Conservation (phyloP, 306 rosid genomes). For the Luffa aegyptiaca region DNA sequence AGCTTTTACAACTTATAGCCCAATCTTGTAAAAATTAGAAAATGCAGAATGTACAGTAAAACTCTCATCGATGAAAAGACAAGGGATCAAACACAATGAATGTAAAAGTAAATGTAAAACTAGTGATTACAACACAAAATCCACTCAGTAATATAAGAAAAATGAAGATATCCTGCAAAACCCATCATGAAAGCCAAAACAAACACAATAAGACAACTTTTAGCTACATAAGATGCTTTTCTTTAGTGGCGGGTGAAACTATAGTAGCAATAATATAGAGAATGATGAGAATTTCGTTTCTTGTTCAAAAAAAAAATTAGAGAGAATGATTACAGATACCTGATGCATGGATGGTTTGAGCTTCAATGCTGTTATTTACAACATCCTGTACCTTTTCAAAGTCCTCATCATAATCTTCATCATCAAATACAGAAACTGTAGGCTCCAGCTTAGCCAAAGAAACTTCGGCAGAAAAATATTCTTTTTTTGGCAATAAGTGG, state of each 20-base stretch:
- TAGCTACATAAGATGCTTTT: neutral
- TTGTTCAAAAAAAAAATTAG: neutral
- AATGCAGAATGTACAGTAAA: neutral
- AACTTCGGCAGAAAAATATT: slow-evolving; percentile 46
- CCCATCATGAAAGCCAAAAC: neutral
- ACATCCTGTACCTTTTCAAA: slow-evolving; percentile 53
- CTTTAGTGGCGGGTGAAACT: neutral
- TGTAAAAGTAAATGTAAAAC: neutral
- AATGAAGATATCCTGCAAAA: neutral
- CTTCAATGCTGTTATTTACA: slow-evolving; percentile 32
- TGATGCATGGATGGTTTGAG: slow-evolving; percentile 25
- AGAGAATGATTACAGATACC: slow-evolving; percentile 26
- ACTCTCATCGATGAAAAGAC: neutral
- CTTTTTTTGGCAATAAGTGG: slow-evolving; percentile 67
- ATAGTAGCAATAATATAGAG: neutral
- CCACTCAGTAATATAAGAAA: neutral
- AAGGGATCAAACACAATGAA: neutral
- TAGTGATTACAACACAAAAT: neutral
- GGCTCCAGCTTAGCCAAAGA: slow-evolving; percentile 48
- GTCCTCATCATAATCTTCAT: slow-evolving; percentile 91
- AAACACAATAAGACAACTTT: neutral
- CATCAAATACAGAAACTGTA: slow-evolving; percentile 58
- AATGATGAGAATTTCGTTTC: neutral
- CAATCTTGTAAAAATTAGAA: neutral
- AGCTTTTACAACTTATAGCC: neutral